phyloP scores from a whole-genome alignment of 2,329 filamentous ascomycete species.

The Bipolaris cookei region DNA sequence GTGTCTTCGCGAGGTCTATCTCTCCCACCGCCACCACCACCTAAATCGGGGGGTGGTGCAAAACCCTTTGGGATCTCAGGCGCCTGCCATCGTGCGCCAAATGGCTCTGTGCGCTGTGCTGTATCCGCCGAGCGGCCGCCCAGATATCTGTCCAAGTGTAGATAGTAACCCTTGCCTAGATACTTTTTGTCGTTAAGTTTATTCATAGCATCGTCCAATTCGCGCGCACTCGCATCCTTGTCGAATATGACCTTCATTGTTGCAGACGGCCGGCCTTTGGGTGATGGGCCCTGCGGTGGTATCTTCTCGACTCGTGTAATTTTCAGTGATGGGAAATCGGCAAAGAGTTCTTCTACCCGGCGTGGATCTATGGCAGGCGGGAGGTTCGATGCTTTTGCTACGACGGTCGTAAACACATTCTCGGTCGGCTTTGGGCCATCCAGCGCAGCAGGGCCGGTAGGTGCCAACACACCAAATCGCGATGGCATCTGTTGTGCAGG shows the following conservation, averaged over 20 bases:
- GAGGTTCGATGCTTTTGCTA: conserved; percentile 44
- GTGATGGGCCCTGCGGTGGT: conserved; percentile 27
- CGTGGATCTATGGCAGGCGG: conserved; percentile 35
- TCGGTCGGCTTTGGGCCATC: conserved; percentile 28
- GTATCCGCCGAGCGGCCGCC: conserved; percentile 33
- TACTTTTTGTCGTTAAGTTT: conserved; percentile 46
- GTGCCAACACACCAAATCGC: conserved; percentile 22
- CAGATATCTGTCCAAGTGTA: conserved; percentile 44
- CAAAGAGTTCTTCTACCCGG: conserved; percentile 40
- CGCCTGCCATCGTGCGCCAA: conserved; percentile 40
- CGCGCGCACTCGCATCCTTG: conserved; percentile 34
- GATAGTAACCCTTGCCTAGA: conserved; percentile 41
- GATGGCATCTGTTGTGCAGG: conserved; percentile 23
- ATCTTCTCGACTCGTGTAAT: conserved; percentile 41
- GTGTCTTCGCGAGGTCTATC: conserved; percentile 32
- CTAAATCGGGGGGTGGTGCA: conserved; percentile 39
- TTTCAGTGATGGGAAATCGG: conserved; percentile 40
- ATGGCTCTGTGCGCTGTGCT: conserved; percentile 34
- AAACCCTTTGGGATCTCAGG: conserved; percentile 38
- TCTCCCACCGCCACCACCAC: conserved; percentile 21
- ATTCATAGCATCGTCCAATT: conserved; percentile 42
- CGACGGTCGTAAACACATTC: conserved; percentile 38
- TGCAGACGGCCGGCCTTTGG: conserved; percentile 31
- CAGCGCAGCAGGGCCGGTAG: conserved; percentile 22
- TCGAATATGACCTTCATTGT: conserved; percentile 45